phyloP scores from a whole-genome alignment of 73 alveolate species.

The Halteria grandinella region DNA sequence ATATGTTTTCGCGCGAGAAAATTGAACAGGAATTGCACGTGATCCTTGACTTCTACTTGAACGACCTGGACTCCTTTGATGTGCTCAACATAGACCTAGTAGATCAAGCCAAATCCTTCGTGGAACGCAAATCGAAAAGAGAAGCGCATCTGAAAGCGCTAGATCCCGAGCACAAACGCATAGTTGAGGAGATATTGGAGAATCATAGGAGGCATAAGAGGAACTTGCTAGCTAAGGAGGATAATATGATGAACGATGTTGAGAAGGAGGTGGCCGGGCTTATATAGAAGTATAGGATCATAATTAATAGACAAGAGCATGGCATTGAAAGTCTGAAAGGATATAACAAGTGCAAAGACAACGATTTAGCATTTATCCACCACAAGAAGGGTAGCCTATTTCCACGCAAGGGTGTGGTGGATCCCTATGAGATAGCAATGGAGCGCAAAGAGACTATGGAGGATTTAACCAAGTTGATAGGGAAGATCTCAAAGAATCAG shows the following conservation, averaged over 20 bases:
- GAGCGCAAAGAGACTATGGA: conserved; percentile 13
- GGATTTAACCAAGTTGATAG: too few relatives aligned
- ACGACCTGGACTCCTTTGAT: not conserved
- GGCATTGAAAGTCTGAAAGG: not conserved
- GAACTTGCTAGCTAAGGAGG: not conserved
- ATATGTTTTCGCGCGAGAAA: conserved; percentile 10
- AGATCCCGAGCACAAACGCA: conserved; percentile 1
- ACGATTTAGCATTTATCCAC: conserved; percentile 15
- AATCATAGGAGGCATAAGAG: conserved; percentile 10
- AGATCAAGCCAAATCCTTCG: conserved; percentile 21
- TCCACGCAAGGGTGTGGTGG: not conserved
- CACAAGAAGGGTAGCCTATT: conserved; percentile 14
- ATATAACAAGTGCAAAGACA: conserved; percentile 25
- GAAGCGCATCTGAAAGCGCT: too few relatives aligned
- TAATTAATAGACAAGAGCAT: conserved; percentile 13
- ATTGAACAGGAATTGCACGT: conserved; percentile 1
- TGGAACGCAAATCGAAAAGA: conserved; percentile 1
- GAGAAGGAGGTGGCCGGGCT: conserved; percentile 28
- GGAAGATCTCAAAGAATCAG: too few relatives aligned
- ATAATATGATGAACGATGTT: conserved; percentile 1
- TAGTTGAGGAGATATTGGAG: not conserved
- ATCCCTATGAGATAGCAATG: not conserved
- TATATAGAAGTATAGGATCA: conserved; percentile 11
- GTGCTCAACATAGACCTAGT: conserved; percentile 6
- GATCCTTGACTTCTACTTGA: conserved; percentile 9